phyloP scores from a whole-genome alignment of 345 rosid species.

The Hibiscus tridactylites region DNA sequence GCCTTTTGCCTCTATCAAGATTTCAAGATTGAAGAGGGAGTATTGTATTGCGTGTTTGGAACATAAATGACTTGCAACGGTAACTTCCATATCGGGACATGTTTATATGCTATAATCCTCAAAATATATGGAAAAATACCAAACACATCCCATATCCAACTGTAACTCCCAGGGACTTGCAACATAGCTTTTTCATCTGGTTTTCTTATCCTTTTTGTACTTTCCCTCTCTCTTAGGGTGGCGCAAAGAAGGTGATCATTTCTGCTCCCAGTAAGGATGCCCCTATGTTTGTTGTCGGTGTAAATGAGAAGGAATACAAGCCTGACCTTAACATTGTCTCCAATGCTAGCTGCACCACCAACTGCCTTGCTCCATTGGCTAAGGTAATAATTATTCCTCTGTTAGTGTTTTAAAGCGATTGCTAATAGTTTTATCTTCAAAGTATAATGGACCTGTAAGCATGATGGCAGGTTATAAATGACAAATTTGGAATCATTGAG shows the following conservation, averaged over 20 bases:
- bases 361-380: conserved; percentile 69
- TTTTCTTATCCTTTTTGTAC: background rate
- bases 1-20: background rate
- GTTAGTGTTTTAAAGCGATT: background rate
- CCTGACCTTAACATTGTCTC: conserved; percentile 45
- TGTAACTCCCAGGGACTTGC: background rate
- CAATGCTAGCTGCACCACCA: conserved; percentile 74
- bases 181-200: background rate
- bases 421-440: background rate
- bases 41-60: background rate
- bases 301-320: conserved; percentile 53
- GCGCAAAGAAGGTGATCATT: conserved; percentile 61
- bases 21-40: background rate
- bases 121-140: background rate
- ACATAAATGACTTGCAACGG: background rate
- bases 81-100: background rate
- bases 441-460: background rate
- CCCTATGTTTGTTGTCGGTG: conserved; percentile 72
- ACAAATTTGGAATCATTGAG: conserved; percentile 59
- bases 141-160: background rate
- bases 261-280: conserved; percentile 64
- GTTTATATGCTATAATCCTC: background rate
- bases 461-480: conserved; percentile 39
- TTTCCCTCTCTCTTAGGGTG: conserved; percentile 29
- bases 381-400: conserved; percentile 26